Conservation (phyloP, 257 asterid species). For the Jasminum sambac region DNA sequence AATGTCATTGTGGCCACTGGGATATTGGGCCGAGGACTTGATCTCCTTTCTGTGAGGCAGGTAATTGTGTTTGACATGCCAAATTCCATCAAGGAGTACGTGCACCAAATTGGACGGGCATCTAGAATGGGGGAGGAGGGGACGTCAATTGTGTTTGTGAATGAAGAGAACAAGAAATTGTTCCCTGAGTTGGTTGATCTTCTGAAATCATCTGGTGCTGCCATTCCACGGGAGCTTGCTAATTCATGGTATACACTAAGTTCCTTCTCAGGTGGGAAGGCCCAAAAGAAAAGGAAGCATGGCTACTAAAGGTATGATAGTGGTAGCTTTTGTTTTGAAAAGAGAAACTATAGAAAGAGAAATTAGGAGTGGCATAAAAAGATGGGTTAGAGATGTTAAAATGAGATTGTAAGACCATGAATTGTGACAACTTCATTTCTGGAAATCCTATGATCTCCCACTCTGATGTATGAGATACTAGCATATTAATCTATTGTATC, state of each 20-base stretch:
- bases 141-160: constrained; percentile 63
- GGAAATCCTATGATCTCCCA: not conserved
- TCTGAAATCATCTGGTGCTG: constrained; percentile 71
- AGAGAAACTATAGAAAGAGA: not conserved
- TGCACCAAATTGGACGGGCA: constrained; percentile 94
- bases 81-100: constrained; percentile 79
- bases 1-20: constrained; percentile 82
- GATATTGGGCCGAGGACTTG: constrained; percentile 86
- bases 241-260: constrained; percentile 42
- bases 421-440: not conserved
- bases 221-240: constrained; percentile 76
- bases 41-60: constrained; percentile 71
- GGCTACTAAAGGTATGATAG: constrained; percentile 30
- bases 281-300: constrained; percentile 65
- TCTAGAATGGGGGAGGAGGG: constrained; percentile 92
- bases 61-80: constrained; percentile 94
- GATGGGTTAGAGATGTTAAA: not conserved
- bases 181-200: constrained; percentile 63
- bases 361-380: not conserved
- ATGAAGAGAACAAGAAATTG: constrained; percentile 77
- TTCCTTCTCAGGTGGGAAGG: constrained; percentile 41
- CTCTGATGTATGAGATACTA: not conserved
- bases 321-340: not conserved
- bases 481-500: not conserved
- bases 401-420: not conserved